These are phyloP conservation scores for Mytilinidion resinicola DNA, from an alignment of 495 filamentous ascomycete species.

Conservation along the genomic window DNA sequence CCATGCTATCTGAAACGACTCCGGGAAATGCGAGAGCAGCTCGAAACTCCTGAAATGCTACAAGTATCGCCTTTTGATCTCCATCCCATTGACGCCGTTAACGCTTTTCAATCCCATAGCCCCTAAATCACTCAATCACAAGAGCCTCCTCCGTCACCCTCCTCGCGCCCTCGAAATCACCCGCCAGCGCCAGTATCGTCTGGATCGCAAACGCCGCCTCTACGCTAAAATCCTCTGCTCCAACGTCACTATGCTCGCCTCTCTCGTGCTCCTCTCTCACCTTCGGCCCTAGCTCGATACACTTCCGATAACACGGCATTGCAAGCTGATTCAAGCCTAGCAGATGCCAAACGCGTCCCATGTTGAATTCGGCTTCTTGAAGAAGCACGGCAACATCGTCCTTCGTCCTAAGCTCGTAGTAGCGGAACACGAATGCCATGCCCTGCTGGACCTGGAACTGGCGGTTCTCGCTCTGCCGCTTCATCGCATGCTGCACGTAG, in stretches of 20 bases:
- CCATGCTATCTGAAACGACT: too few species aligned
- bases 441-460: conserved; percentile 82
- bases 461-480: conserved; percentile 81
- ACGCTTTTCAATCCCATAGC: too few species aligned
- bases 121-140: conserved; percentile 35
- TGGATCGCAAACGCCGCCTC: conserved; percentile 78
- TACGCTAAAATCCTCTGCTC: conserved; percentile 54
- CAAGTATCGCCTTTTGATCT: too few species aligned
- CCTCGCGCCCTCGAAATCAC: conserved; percentile 51
- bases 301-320: conserved; percentile 63
- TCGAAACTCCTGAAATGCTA: too few species aligned
- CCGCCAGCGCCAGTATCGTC: conserved; percentile 57
- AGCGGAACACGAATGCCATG: conserved; percentile 69
- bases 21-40: too few species aligned
- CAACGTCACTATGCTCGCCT: conserved; percentile 26
- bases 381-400: conserved; percentile 41
- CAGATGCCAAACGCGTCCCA: conserved; percentile 72
- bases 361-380: conserved; percentile 88
- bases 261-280: conserved; percentile 35
- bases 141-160: conserved; percentile 54
- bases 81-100: too few species aligned
- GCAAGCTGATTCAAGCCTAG: conserved; percentile 76
- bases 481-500: conserved; percentile 79
- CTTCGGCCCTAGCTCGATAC: conserved; percentile 42
- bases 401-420: conserved; percentile 54